Conservation (phyloP, 352 stramenopile species). For the Pilasporangium apinafurcum region DNA sequence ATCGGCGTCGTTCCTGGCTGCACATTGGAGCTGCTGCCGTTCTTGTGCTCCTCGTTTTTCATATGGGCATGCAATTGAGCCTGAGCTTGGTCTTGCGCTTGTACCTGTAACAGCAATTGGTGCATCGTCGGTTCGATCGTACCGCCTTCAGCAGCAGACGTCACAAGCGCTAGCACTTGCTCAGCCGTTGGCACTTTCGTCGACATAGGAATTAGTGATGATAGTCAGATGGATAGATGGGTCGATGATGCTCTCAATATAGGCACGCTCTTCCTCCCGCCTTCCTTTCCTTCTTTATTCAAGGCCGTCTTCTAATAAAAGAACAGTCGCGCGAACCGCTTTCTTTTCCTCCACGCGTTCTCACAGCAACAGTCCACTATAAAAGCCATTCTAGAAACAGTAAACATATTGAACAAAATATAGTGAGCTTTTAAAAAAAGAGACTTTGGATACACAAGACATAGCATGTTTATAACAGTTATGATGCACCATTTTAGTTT, state of each 20-base stretch:
- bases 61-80: conserved; percentile 4
- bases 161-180: conserved; percentile 54
- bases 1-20: conserved; percentile 5
- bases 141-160: conserved; percentile 22
- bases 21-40: not conserved
- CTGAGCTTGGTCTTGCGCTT: conserved; percentile 28
- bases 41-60: not conserved
- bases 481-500: not conserved
- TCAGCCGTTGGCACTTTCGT: conserved; percentile 46
- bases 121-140: conserved; percentile 38
- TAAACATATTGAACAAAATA: too few species aligned
- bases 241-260: conserved; percentile 7
- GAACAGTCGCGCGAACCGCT: too few species aligned
- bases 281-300: conserved; percentile 12
- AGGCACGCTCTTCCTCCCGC: too few species aligned
- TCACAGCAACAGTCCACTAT: not conserved
- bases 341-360: conserved; percentile 4
- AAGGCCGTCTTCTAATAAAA: conserved; percentile 33
- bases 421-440: too few species aligned
- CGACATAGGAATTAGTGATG: conserved; percentile 13
- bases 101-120: conserved; percentile 53
- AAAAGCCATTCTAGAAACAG: too few species aligned
- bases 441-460: too few species aligned
- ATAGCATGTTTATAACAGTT: too few species aligned
- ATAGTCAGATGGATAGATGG: conserved; percentile 1